A percentile compares a stretch with the other conserved stretches of the same genome.
These are phyloP conservation scores for Naganishia vaughanmartiniae DNA, from an alignment of 768 basidiomycete species.

Conservation along the genomic window DNA sequence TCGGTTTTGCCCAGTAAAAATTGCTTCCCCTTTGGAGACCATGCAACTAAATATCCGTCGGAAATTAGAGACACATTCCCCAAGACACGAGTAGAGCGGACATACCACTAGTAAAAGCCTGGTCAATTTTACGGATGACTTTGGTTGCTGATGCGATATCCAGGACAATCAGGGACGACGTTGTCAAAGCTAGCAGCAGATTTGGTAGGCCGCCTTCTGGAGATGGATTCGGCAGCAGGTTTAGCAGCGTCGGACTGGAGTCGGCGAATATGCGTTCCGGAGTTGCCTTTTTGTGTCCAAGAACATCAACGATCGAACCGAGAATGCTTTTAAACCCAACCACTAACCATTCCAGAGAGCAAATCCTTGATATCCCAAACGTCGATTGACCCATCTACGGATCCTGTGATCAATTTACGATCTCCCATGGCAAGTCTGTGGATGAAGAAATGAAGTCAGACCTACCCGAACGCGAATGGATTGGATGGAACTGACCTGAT, in stretches of 20 bases:
- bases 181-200: conserved; percentile 27
- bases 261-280: conserved; percentile 40
- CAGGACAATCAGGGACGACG: conserved; percentile 34
- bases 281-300: conserved; percentile 31
- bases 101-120: conserved; percentile 41
- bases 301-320: not conserved
- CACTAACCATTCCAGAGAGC: conserved; percentile 35
- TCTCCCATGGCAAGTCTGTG: conserved; percentile 29
- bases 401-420: conserved; percentile 27
- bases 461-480: not conserved
- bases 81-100: not conserved
- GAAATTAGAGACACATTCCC: conserved; percentile 10
- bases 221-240: conserved; percentile 48
- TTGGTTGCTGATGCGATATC: conserved; percentile 35
- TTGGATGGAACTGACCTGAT: conserved; percentile 27
- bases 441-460: too few species aligned
- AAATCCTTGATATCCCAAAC: conserved; percentile 37
- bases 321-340: conserved; percentile 29
- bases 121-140: conserved; percentile 8
- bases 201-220: conserved; percentile 30
- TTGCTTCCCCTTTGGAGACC: conserved; percentile 56
- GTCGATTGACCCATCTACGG: not conserved
- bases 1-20: conserved; percentile 48
- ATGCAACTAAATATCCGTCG: conserved; percentile 36
- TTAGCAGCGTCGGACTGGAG: conserved; percentile 36